Percentiles rank a stretch among this genome's conserved stretches.
Evolutionary conservation across 2,329 filamentous ascomycete genomes (phyloP).

Genomic region (Alternaria gansuensis): DNA sequence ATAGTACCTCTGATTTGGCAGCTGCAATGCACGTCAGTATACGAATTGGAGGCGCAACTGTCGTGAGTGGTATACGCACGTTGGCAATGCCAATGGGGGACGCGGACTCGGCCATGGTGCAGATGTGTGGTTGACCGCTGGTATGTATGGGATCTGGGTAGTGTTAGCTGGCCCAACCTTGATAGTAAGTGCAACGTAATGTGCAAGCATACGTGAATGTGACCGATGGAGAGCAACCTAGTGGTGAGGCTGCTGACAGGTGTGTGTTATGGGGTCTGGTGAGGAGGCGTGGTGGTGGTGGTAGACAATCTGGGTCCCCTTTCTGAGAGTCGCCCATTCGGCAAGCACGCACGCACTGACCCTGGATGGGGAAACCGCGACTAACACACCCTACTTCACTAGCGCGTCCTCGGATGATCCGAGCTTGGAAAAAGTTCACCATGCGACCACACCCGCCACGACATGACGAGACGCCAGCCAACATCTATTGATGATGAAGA

Average conservation of each 20-base stretch:
- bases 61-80: constrained; percentile 58
- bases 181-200: background rate
- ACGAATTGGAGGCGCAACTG: background rate
- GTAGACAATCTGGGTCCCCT: constrained; percentile 50
- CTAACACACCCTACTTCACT: constrained; percentile 35
- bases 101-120: constrained; percentile 69
- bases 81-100: constrained; percentile 79
- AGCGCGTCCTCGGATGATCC: constrained; percentile 17
- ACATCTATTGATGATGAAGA: constrained; percentile 77
- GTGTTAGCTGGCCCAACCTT: constrained; percentile 27
- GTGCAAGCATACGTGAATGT: constrained; percentile 15
- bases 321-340: constrained; percentile 51
- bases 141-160: constrained; percentile 32
- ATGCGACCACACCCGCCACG: constrained; percentile 37
- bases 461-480: constrained; percentile 24
- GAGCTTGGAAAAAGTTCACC: constrained; percentile 48
- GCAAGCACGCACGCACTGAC: constrained; percentile 53
- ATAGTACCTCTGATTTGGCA: constrained; percentile 73
- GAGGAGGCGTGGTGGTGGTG: constrained; percentile 38
- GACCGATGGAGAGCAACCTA: background rate
- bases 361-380: constrained; percentile 49
- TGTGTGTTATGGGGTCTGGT: constrained; percentile 23
- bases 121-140: constrained; percentile 30
- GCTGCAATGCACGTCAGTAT: constrained; percentile 58
- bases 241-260: constrained; percentile 18